These are phyloP conservation scores for Podaxis mareebaensis DNA, from an alignment of 768 basidiomycete species.

Conservation along the genomic window DNA sequence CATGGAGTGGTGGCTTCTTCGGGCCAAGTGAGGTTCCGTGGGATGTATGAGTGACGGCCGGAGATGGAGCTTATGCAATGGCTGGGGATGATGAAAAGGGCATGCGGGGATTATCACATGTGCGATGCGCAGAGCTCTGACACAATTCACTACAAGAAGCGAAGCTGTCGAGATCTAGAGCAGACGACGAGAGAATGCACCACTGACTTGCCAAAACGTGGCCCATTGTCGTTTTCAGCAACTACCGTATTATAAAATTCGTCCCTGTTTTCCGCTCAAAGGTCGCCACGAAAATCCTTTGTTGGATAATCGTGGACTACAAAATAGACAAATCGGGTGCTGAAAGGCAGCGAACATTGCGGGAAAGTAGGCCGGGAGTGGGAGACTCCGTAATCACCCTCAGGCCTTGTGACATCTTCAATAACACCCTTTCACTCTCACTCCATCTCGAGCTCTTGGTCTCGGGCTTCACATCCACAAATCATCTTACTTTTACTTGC, in stretches of 20 bases:
- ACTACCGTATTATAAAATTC: constrained; percentile 4
- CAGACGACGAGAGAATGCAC: neutral
- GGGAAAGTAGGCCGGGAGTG: constrained; percentile 13
- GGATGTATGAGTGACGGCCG: neutral
- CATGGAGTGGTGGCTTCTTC: neutral
- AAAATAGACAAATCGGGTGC: neutral
- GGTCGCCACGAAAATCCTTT: neutral
- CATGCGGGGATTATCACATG: constrained; percentile 2
- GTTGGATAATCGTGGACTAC: too few species aligned
- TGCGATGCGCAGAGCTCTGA: neutral
- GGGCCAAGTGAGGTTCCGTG: neutral
- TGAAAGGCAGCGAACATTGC: constrained; percentile 2
- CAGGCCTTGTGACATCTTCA: constrained; percentile 9
- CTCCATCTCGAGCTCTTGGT: constrained; percentile 5
- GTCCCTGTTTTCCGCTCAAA: neutral
- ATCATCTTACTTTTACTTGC: neutral
- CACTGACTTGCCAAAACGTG: constrained; percentile 1
- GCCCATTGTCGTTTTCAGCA: constrained; percentile 2
- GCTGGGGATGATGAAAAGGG: neutral
- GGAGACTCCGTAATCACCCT: constrained; percentile 20
- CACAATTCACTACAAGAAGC: neutral
- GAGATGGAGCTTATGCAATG: neutral
- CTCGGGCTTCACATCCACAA: neutral
- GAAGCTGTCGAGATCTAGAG: neutral
- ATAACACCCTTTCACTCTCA: constrained; percentile 11